phyloP scores from a whole-genome alignment of 495 filamentous ascomycete species.

The Gamarada debralockiae region DNA sequence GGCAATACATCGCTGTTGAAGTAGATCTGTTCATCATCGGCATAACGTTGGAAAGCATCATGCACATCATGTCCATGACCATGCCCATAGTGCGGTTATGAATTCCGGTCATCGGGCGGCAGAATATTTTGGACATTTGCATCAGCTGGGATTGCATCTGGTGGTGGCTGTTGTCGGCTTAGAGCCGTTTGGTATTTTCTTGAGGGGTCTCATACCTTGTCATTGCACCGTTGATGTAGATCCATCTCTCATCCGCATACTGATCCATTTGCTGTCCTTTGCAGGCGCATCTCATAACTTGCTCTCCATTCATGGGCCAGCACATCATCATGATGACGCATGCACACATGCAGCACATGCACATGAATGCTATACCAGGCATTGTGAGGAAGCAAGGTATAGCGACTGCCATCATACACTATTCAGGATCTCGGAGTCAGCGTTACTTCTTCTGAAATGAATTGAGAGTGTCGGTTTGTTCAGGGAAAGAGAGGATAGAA shows the following conservation, averaged over 20 bases:
- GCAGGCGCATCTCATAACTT: conserved; percentile 17
- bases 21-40: conserved; percentile 23
- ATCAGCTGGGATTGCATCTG: conserved; percentile 22
- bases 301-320: conserved; percentile 25
- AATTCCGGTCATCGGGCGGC: conserved; percentile 32
- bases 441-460: too few relatives aligned
- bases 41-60: conserved; percentile 26
- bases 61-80: conserved; percentile 23
- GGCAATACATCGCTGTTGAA: conserved; percentile 25
- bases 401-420: neutral
- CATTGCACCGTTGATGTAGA: conserved; percentile 32
- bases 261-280: conserved; percentile 26
- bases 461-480: too few relatives aligned
- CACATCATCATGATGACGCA: conserved; percentile 22
- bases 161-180: neutral
- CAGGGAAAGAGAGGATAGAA: too few relatives aligned
- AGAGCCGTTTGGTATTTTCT: neutral
- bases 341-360: conserved; percentile 20
- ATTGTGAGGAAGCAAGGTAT: neutral
- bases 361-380: conserved; percentile 16
- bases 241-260: conserved; percentile 30
- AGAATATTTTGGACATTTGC: conserved; percentile 29
- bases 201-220: conserved; percentile 9
- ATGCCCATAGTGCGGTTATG: conserved; percentile 29
- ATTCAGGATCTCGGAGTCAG: too few relatives aligned